Evolutionary conservation across 1,139 yeast species (phyloP).

Genomic region (Suhomyces yuchorum): DNA sequence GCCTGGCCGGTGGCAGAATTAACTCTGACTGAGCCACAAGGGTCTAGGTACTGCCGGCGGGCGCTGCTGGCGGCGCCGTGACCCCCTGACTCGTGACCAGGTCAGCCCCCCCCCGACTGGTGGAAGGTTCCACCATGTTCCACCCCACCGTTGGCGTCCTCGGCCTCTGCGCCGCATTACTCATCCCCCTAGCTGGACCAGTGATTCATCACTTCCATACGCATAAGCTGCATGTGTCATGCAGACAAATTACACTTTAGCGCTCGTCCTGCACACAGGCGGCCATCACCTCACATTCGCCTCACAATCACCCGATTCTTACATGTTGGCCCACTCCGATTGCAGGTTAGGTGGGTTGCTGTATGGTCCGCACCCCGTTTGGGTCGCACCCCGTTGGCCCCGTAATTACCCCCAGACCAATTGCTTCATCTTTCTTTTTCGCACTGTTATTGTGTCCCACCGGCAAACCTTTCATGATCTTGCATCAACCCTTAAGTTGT

Average conservation of each 20-base stretch:
- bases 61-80: no score
- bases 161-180: no score
- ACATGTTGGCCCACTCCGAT: not conserved
- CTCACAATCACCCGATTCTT: not conserved
- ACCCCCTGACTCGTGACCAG: no score
- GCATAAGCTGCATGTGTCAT: not conserved
- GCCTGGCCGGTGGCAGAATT: not conserved
- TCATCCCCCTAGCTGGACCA: no score
- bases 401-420: conserved; percentile 1
- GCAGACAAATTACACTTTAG: not conserved
- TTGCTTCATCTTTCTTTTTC: conserved; percentile 1
- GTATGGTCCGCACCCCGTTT: conserved; percentile 1
- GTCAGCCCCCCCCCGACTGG: no score
- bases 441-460: conserved; percentile 3
- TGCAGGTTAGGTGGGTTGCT: not conserved
- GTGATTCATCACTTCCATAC: not conserved
- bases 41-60: no score
- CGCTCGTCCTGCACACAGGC: not conserved
- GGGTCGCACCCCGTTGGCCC: conserved; percentile 1
- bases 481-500: not conserved
- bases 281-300: not conserved
- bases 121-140: no score
- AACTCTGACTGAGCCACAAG: not conserved
- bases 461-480: conserved; percentile 4
- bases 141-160: no score